Base-by-base conservation (phyloP, 2,329 filamentous ascomycete species). In the Nemania diffusa region DNA sequence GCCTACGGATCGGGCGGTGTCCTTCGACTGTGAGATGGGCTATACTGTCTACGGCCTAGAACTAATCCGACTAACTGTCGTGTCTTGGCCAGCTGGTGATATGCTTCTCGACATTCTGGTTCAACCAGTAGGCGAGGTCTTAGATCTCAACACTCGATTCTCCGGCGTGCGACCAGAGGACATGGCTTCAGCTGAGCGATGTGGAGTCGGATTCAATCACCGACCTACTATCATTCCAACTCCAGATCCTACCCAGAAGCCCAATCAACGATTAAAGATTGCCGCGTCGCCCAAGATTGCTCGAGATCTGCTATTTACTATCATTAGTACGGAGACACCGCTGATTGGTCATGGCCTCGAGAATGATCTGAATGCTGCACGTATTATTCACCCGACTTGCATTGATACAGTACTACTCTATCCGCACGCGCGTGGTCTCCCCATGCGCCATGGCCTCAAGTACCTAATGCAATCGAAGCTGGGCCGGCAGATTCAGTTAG, bases 21-120 rank as follows among this genome's bases (percentile, higher is more conserved):
- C 90, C 70, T 95, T 99, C 74, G 96, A 99, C 78, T 98, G 96
- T 75, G 96, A 99, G 77, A 99, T 99, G 96, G 93, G 92, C 4
- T 98, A 97, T 76, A 99, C 97, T 0, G 92, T 92, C 0, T 80
- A 91, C 57, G 96, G 97, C 0, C 82, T 98, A 71, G 96, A 99
- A 78, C 85, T 99, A 20, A 90, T 98, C 64, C 92, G 96, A 8
- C 80, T 99, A 2, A 98, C 96, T 0, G 94, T 92, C 5, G 91
- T 95, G 3, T 89, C 91, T 9, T 99, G 96, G 94, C 95, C 95
- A 0, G 83, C 85, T 8, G 92, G 92, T 22, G 86, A 90, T 59
- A 85, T 87, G 59, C 79, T 99, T 0, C 82, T 98, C 5, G 96
- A 99, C 76, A 85, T 97, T 0, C 86, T 98, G 0, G 94, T 98